A percentile compares a stretch with the other conserved stretches of the same genome.
phyloP scores from a whole-genome alignment of 768 basidiomycete genomes.

The Gloeopeniophorella convolvens region DNA sequence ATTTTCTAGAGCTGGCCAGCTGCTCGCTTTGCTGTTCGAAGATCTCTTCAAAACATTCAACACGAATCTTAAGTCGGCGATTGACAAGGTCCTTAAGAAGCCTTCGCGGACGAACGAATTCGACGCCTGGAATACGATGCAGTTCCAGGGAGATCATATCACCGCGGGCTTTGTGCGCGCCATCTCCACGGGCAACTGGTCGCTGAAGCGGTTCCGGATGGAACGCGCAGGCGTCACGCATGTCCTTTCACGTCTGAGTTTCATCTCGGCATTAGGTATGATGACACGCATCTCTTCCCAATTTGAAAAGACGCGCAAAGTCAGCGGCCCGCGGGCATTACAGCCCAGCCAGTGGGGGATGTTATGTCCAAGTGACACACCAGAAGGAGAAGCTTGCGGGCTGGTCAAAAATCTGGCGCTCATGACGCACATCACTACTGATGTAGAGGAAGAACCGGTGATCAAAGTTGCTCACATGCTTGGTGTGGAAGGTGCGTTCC shows the following conservation, averaged over 20 bases:
- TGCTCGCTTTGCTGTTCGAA: constrained; percentile 92
- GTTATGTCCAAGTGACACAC: constrained; percentile 96
- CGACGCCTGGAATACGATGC: constrained; percentile 91
- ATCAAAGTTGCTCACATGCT: constrained; percentile 85
- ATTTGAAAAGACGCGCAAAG: constrained; percentile 99
- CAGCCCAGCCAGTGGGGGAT: constrained; percentile 99
- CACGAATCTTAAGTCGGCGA: constrained; percentile 86
- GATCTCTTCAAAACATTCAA: constrained; percentile 99
- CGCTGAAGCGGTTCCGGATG: constrained; percentile 98
- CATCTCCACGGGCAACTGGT: constrained; percentile 99
- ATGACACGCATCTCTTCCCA: constrained; percentile 99
- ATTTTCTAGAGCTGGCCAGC: constrained; percentile 76
- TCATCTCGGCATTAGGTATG: constrained; percentile 98
- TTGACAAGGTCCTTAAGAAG: constrained; percentile 97
- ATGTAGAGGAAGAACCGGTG: constrained; percentile 94
- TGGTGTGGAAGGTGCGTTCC: constrained; percentile 82
- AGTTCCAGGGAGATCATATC: constrained; percentile 93
- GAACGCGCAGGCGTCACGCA: constrained; percentile 98
- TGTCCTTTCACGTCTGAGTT: constrained; percentile 89
- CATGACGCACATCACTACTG: constrained; percentile 99
- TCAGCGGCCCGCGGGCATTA: constrained; percentile 92
- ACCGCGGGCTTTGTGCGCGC: constrained; percentile 94
- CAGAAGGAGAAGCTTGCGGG: constrained; percentile 99
- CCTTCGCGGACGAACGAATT: constrained; percentile 91
- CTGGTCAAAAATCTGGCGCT: constrained; percentile 97